Conservation (phyloP, 495 filamentous ascomycete genomes). For the Mytilinidion resinicola region DNA sequence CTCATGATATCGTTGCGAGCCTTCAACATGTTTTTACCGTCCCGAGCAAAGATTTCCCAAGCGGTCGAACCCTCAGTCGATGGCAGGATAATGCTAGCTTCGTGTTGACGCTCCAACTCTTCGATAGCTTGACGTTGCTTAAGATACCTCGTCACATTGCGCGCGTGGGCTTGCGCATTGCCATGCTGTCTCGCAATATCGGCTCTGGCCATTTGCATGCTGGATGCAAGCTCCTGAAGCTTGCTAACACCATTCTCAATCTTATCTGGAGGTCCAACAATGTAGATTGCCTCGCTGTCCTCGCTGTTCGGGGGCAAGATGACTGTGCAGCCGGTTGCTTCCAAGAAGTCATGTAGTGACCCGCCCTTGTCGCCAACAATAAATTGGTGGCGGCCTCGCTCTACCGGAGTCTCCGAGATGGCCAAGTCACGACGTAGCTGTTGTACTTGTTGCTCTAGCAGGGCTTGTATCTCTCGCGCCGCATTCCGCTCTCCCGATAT, state of each 20-base stretch:
- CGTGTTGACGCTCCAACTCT: slow-evolving; percentile 66
- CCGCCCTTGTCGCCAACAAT: slow-evolving; percentile 76
- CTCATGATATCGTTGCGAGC: slow-evolving; percentile 76
- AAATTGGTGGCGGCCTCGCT: slow-evolving; percentile 79
- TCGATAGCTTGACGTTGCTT: slow-evolving; percentile 68
- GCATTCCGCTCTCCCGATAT: slow-evolving; percentile 80
- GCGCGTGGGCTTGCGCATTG: slow-evolving; percentile 71
- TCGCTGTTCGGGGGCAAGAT: slow-evolving; percentile 67
- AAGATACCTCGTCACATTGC: slow-evolving; percentile 77
- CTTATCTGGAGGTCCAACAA: slow-evolving; percentile 70
- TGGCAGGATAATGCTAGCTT: slow-evolving; percentile 75
- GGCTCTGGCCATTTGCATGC: slow-evolving; percentile 70
- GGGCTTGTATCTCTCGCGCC: slow-evolving; percentile 68
- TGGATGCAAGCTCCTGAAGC: slow-evolving; percentile 72
- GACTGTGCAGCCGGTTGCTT: slow-evolving; percentile 83
- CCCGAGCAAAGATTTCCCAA: slow-evolving; percentile 80
- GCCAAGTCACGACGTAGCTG: slow-evolving; percentile 64
- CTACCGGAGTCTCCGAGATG: slow-evolving; percentile 65
- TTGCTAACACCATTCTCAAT: slow-evolving; percentile 68
- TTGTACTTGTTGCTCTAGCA: slow-evolving; percentile 69
- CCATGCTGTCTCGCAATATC: slow-evolving; percentile 72
- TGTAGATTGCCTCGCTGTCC: slow-evolving; percentile 70
- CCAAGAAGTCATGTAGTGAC: slow-evolving; percentile 76
- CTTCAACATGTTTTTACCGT: slow-evolving; percentile 74
- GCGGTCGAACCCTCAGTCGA: slow-evolving; percentile 56